Evolutionary conservation across 495 filamentous ascomycete species (phyloP).

Genomic region (Penicillium bialowiezense): DNA sequence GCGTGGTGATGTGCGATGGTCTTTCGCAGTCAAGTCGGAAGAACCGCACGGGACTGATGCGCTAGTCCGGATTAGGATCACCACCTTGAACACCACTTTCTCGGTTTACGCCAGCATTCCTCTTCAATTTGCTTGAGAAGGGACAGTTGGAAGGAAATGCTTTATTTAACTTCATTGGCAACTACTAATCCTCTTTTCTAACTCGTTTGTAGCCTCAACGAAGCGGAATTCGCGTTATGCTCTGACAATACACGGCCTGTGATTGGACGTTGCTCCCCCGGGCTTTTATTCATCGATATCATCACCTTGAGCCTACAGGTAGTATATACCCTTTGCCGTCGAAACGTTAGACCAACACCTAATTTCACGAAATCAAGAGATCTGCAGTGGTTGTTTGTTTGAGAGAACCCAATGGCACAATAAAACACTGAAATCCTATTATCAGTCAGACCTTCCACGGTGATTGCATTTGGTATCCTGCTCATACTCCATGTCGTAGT

Average conservation of each 20-base stretch:
- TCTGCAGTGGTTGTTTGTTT: no score
- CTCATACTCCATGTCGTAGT: no score
- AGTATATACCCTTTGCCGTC: no score
- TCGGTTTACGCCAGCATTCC: background rate
- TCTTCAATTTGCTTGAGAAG: background rate
- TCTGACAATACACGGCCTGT: conserved; percentile 26
- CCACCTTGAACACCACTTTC: conserved; percentile 6
- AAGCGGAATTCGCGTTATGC: background rate
- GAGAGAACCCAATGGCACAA: no score
- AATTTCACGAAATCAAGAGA: no score
- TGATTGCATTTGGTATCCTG: no score
- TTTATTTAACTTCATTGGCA: background rate
- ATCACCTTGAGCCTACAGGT: no score
- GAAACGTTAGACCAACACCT: no score
- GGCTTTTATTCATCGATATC: background rate
- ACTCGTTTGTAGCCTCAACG: background rate
- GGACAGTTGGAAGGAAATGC: background rate
- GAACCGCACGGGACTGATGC: conserved; percentile 40
- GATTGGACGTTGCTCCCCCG: conserved; percentile 18
- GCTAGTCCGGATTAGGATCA: conserved; percentile 37
- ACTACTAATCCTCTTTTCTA: background rate
- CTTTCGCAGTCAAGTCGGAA: conserved; percentile 34
- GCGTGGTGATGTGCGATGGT: conserved; percentile 31
- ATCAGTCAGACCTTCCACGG: no score
- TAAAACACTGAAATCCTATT: no score